Conservation (phyloP, 352 stramenopile genomes). For the Vaucheria bursata region DNA sequence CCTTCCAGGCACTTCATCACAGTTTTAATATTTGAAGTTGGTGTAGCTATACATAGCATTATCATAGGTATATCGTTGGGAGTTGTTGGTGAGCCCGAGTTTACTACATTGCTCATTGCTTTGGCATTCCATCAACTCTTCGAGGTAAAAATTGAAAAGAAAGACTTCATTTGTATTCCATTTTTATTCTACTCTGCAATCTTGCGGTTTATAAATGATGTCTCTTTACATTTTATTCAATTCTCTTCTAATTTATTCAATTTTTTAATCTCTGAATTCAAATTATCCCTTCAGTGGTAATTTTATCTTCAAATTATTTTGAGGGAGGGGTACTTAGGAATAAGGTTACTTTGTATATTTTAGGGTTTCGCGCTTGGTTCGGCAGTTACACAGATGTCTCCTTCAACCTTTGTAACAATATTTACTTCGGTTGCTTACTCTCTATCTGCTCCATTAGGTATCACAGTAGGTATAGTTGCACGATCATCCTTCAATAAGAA, state of each 20-base stretch:
- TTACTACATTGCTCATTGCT: background rate
- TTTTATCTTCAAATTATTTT: too few relatives aligned
- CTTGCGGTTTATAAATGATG: too few relatives aligned
- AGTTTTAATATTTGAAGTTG: background rate
- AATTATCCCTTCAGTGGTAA: too few relatives aligned
- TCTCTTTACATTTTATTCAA: too few relatives aligned
- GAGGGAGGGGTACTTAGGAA: too few relatives aligned
- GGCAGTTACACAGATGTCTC: background rate
- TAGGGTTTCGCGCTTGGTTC: background rate
- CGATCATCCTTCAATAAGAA: background rate
- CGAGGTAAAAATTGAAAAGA: background rate
- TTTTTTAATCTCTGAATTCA: too few relatives aligned
- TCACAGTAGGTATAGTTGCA: background rate
- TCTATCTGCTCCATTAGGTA: background rate
- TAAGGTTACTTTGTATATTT: too few relatives aligned
- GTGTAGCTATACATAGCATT: background rate
- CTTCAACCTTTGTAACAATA: background rate
- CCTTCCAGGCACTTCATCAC: background rate
- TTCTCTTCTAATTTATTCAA: too few relatives aligned
- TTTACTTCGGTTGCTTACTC: background rate
- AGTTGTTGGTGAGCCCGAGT: background rate
- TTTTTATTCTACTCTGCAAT: too few relatives aligned
- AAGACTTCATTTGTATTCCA: too few relatives aligned
- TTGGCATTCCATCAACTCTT: slow-evolving; percentile 5
- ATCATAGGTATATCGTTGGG: background rate